phyloP scores from a whole-genome alignment of 352 stramenopile genomes.

The Pythium myriotylum region DNA sequence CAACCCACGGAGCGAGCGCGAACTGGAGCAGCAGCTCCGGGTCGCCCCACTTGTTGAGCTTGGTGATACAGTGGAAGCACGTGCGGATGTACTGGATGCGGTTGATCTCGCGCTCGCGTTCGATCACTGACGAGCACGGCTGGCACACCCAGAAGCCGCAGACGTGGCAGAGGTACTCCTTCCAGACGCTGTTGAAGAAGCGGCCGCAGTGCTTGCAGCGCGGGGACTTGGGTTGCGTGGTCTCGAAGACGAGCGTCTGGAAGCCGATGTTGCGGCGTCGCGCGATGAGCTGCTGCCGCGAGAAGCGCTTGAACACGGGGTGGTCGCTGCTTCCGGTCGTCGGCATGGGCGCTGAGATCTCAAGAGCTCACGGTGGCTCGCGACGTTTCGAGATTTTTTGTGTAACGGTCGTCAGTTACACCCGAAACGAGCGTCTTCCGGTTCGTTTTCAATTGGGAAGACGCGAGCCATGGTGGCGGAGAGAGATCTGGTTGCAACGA shows the following conservation, averaged over 20 bases:
- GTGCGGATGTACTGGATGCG: conserved; percentile 52
- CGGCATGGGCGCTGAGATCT: background rate
- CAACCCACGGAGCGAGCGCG: conserved; percentile 35
- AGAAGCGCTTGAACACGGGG: conserved; percentile 55
- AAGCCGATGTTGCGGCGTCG: conserved; percentile 51
- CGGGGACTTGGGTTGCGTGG: conserved; percentile 3
- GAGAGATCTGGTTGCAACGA: too few species aligned
- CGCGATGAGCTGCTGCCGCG: conserved; percentile 49
- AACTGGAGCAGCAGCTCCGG: conserved; percentile 37
- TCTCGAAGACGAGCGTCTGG: conserved; percentile 45
- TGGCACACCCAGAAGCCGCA: conserved; percentile 56
- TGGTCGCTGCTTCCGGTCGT: conserved; percentile 36
- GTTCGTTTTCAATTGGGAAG: too few species aligned
- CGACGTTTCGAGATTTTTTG: background rate
- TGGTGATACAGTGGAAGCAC: conserved; percentile 44
- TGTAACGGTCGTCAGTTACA: too few species aligned
- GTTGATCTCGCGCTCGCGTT: conserved; percentile 50
- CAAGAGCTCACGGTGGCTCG: too few species aligned
- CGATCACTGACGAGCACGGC: conserved; percentile 54
- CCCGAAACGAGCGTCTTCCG: too few species aligned
- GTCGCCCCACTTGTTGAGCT: conserved; percentile 59
- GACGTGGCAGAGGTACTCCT: conserved; percentile 50
- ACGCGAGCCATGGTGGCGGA: too few species aligned
- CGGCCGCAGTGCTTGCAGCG: conserved; percentile 51
- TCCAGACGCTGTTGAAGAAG: conserved; percentile 50